A percentile compares a stretch with the other conserved stretches of the same genome.
phyloP scores from a whole-genome alignment of 371 early-diverging fungal genomes.

The Capillidium heterosporum region DNA sequence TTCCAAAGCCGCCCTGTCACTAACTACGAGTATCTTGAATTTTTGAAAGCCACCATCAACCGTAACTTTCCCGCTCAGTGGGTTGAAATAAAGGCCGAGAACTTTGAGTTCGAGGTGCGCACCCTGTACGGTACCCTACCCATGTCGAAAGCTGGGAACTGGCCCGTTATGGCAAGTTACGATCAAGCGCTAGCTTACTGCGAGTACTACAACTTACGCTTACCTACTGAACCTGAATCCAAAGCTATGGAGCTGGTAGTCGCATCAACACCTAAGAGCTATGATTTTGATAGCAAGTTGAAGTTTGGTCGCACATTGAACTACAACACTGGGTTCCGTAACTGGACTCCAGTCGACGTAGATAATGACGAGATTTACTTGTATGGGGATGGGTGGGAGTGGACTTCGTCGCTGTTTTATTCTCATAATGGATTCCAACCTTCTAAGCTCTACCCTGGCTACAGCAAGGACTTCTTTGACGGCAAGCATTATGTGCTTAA shows the following conservation, averaged over 20 bases:
- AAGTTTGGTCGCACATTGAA: background rate
- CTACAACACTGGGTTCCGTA: slow-evolving; percentile 19
- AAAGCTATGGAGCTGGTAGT: slow-evolving; percentile 12
- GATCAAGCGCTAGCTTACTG: slow-evolving; percentile 52
- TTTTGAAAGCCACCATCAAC: slow-evolving; percentile 17
- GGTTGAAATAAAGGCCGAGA: slow-evolving; percentile 10
- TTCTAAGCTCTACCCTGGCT: slow-evolving; percentile 65
- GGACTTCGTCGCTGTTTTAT: slow-evolving; percentile 49
- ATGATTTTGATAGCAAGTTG: background rate
- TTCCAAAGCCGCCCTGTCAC: slow-evolving; percentile 68
- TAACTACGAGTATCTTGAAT: slow-evolving; percentile 49
- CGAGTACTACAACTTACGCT: slow-evolving; percentile 21
- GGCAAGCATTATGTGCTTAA: slow-evolving; percentile 63
- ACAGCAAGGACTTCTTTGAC: slow-evolving; percentile 78
- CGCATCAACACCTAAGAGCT: background rate
- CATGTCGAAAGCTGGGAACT: slow-evolving; percentile 24
- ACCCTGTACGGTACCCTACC: slow-evolving; percentile 46
- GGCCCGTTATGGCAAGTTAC: slow-evolving; percentile 60
- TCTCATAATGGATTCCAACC: slow-evolving; percentile 32
- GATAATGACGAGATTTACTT: slow-evolving; percentile 19
- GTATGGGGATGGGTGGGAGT: slow-evolving; percentile 67
- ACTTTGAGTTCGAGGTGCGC: slow-evolving; percentile 18
- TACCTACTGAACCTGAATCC: slow-evolving; percentile 51
- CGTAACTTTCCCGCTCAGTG: slow-evolving; percentile 25
- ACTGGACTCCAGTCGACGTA: slow-evolving; percentile 33